Conservation (phyloP, 345 rosid species). For the Arabis hirsuta region DNA sequence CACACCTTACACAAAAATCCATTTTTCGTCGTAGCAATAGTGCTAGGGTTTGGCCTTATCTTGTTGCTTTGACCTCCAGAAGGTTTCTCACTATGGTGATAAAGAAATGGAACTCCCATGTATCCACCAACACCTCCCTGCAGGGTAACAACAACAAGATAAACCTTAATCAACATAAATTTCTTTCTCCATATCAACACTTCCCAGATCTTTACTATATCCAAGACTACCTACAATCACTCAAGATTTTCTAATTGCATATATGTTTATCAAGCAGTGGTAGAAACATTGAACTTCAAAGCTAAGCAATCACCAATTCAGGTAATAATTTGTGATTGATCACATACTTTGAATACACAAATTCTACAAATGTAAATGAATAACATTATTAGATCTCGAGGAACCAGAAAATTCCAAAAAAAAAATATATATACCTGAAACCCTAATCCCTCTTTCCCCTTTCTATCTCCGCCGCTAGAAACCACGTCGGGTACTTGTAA, state of each 20-base stretch:
- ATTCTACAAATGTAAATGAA: conserved; percentile 13
- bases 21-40: conserved; percentile 40
- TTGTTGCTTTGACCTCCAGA: conserved; percentile 30
- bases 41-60: conserved; percentile 42
- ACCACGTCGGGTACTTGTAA: conserved; percentile 63
- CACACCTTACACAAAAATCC: conserved; percentile 50
- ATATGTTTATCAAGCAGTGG: background rate
- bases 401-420: conserved; percentile 7
- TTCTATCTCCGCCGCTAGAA: conserved; percentile 46
- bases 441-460: conserved; percentile 57
- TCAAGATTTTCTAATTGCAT: background rate
- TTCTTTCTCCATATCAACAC: conserved; percentile 8
- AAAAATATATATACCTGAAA: conserved; percentile 53
- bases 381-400: conserved; percentile 27
- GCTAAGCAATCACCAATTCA: conserved; percentile 16
- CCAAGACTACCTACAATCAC: too few species aligned
- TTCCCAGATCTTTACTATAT: conserved; percentile 16
- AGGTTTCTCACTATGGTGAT: conserved; percentile 42
- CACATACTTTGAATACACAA: conserved; percentile 16
- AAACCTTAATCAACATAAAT: conserved; percentile 5
- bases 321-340: background rate
- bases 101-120: conserved; percentile 43
- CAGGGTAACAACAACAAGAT: conserved; percentile 11
- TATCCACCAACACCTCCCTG: conserved; percentile 42
- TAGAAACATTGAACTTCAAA: conserved; percentile 22